phyloP scores from a whole-genome alignment of 2,329 filamentous ascomycete genomes.

The Diaporthe humulicola region DNA sequence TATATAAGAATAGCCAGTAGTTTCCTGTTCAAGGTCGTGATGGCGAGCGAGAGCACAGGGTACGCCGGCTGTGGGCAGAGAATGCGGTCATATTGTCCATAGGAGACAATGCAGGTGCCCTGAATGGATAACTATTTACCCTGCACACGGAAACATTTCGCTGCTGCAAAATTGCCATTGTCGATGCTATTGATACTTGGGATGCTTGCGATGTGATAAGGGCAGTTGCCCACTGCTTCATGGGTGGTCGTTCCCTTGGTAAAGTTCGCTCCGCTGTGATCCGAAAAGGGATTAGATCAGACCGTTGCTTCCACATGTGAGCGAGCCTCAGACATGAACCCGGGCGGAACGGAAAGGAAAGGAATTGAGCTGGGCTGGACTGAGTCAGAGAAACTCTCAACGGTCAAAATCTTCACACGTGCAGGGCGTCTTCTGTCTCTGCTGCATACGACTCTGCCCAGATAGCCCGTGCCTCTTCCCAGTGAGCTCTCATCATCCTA shows the following conservation, averaged over 20 bases:
- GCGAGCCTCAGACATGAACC: not conserved
- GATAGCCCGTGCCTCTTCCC: not conserved
- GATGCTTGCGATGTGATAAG: not conserved
- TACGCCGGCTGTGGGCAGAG: not conserved
- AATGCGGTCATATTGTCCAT: not conserved
- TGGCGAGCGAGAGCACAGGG: not conserved
- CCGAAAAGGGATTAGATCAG: not conserved
- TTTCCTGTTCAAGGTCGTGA: not conserved
- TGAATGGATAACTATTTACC: not conserved
- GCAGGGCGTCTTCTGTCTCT: not conserved
- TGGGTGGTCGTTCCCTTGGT: not conserved
- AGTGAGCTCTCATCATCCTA: not conserved
- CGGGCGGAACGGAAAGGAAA: conserved; percentile 1
- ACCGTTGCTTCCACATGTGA: not conserved
- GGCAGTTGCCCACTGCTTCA: not conserved
- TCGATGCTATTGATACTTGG: not conserved
- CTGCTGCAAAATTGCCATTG: not conserved
- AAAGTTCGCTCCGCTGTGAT: not conserved
- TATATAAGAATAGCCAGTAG: not conserved
- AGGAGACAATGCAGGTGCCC: not conserved
- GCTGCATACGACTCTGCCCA: not conserved
- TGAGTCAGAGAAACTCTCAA: conserved; percentile 7
- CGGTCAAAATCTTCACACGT: conserved; percentile 5
- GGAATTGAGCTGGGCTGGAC: not conserved
- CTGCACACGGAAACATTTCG: not conserved